A percentile compares a stretch with the other conserved stretches of the same genome.
These are phyloP conservation scores for Wallacemonas sp. DNA, from an alignment of 208 protist species.

Conservation along the genomic window DNA sequence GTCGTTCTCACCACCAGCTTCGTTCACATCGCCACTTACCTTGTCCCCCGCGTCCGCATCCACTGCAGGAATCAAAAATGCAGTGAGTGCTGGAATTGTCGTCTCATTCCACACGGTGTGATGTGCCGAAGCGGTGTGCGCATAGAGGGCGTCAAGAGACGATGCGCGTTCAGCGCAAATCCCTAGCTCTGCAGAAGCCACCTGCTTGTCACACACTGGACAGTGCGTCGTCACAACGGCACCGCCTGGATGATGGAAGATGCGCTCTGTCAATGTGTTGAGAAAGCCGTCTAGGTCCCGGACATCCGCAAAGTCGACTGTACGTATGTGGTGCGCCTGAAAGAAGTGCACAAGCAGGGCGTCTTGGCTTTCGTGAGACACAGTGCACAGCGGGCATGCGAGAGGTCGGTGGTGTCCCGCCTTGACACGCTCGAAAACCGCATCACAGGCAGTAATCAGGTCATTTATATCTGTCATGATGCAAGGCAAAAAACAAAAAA, in stretches of 20 bases:
- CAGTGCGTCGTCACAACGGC: slow-evolving; percentile 24
- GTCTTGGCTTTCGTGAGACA: slow-evolving; percentile 44
- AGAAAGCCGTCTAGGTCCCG: slow-evolving; percentile 51
- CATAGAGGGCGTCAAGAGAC: neutral
- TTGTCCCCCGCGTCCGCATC: neutral
- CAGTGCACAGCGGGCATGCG: slow-evolving; percentile 49
- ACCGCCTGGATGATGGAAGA: slow-evolving; percentile 14
- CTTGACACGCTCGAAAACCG: slow-evolving; percentile 55
- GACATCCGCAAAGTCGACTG: slow-evolving; percentile 59
- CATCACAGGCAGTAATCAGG: slow-evolving; percentile 46
- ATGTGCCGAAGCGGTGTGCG: slow-evolving; percentile 21
- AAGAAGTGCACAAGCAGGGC: slow-evolving; percentile 61
- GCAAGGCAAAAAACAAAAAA: slow-evolving; percentile 25
- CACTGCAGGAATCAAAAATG: slow-evolving; percentile 33
- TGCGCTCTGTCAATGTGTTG: slow-evolving; percentile 12
- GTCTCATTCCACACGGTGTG: slow-evolving; percentile 51
- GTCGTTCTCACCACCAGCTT: slow-evolving; percentile 26
- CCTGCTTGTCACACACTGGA: slow-evolving; percentile 49
- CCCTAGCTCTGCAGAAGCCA: neutral
- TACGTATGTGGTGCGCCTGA: slow-evolving; percentile 36
- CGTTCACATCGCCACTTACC: slow-evolving; percentile 14
- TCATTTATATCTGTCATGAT: slow-evolving; percentile 16
- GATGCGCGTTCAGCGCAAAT: neutral
- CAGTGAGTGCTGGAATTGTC: slow-evolving; percentile 43
- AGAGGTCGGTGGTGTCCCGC: slow-evolving; percentile 29